These are phyloP conservation scores for Phytophthora colocasiae DNA, from an alignment of 352 stramenopile species.

Conservation along the genomic window DNA sequence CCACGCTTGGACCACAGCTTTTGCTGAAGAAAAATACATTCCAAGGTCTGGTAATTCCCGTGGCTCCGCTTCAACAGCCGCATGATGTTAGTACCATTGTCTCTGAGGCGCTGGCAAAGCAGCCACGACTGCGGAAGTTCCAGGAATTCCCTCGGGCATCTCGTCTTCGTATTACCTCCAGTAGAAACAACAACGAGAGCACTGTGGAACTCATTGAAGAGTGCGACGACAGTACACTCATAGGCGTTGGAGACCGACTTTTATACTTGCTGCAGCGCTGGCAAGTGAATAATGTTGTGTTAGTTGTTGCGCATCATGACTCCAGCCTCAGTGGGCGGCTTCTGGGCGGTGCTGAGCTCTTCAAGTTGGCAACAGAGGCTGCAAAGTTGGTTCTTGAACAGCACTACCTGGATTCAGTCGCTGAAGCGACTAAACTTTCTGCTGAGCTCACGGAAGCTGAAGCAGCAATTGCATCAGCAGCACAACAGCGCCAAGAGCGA, in stretches of 20 bases:
- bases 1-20: constrained; percentile 59
- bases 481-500: constrained; percentile 18
- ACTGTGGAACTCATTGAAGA: constrained; percentile 54
- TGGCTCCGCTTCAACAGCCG: constrained; percentile 32
- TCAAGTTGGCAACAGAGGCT: constrained; percentile 70
- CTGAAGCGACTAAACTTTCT: constrained; percentile 57
- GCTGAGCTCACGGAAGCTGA: constrained; percentile 27
- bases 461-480: constrained; percentile 22
- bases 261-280: constrained; percentile 84
- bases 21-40: constrained; percentile 78
- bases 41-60: constrained; percentile 64
- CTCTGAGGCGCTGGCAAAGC: constrained; percentile 37
- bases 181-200: constrained; percentile 12
- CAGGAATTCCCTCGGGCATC: constrained; percentile 58
- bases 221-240: constrained; percentile 59
- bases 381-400: constrained; percentile 81
- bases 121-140: constrained; percentile 49
- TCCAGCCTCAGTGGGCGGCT: constrained; percentile 64
- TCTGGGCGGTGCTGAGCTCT: constrained; percentile 71
- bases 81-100: constrained; percentile 27
- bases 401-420: constrained; percentile 65
- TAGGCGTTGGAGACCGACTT: constrained; percentile 72
- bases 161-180: constrained; percentile 38
- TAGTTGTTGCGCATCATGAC: constrained; percentile 72
- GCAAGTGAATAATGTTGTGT: constrained; percentile 77